Conservation (phyloP, 257 asterid genomes). For the Fraxinus excelsior region DNA sequence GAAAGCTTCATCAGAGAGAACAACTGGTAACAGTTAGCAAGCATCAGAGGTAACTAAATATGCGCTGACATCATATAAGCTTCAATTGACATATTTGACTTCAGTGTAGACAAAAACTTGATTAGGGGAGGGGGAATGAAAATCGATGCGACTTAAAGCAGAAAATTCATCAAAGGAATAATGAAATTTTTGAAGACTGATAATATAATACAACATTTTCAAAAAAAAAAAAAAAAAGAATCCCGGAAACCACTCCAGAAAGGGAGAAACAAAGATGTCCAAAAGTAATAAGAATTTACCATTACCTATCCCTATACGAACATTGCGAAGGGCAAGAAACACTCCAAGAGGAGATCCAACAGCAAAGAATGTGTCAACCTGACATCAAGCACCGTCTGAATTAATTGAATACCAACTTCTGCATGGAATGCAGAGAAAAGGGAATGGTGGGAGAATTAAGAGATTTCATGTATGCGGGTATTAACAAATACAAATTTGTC, state of each 20-base stretch:
- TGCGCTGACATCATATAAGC: constrained; percentile 13
- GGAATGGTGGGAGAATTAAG: neutral
- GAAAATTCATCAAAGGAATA: constrained; percentile 5
- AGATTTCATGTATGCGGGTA: neutral
- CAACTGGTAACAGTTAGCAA: constrained; percentile 14
- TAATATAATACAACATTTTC: neutral
- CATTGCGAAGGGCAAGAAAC: constrained; percentile 54
- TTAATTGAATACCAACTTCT: constrained; percentile 14
- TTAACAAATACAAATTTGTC: neutral
- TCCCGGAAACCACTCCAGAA: constrained; percentile 10
- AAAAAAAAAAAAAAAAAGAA: neutral
- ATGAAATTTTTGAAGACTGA: neutral
- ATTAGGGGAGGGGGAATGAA: neutral
- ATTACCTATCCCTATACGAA: constrained; percentile 90
- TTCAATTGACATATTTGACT: neutral
- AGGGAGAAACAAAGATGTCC: neutral
- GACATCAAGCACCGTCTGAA: constrained; percentile 33
- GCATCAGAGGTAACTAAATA: constrained; percentile 8
- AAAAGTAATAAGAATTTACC: constrained; percentile 18
- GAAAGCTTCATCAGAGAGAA: neutral
- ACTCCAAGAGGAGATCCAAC: constrained; percentile 65
- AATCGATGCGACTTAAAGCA: neutral
- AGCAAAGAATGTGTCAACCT: constrained; percentile 64
- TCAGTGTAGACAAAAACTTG: constrained; percentile 12
- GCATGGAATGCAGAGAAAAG: constrained; percentile 6